These are phyloP conservation scores for Chrysosporium queenslandicum DNA, from an alignment of 2,329 filamentous ascomycete genomes.

Conservation along the genomic window DNA sequence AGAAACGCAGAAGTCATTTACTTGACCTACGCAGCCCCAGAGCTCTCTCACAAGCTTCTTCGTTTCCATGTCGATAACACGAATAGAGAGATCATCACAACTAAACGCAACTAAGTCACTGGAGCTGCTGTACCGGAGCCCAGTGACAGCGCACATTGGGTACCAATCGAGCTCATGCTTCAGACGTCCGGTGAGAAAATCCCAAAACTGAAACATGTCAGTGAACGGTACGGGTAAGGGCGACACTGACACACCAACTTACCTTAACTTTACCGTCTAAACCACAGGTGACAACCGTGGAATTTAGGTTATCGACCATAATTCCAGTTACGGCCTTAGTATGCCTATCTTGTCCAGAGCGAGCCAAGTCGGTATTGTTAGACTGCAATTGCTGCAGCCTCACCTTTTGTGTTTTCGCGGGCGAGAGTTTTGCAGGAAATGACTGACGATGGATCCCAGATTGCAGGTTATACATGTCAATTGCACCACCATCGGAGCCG, in stretches of 20 bases:
- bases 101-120: slow-evolving; percentile 81
- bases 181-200: slow-evolving; percentile 73
- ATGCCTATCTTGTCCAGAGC: slow-evolving; percentile 58
- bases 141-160: slow-evolving; percentile 63
- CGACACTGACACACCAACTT: slow-evolving; percentile 10
- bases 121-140: slow-evolving; percentile 67
- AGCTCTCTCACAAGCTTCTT: slow-evolving; percentile 86
- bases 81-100: slow-evolving; percentile 79
- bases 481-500: slow-evolving; percentile 68
- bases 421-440: slow-evolving; percentile 71
- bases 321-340: slow-evolving; percentile 74
- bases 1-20: slow-evolving; percentile 81
- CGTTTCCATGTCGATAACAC: slow-evolving; percentile 82
- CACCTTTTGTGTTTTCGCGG: slow-evolving; percentile 65
- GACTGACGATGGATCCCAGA: slow-evolving; percentile 80
- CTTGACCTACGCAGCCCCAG: slow-evolving; percentile 63
- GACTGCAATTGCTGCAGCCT: slow-evolving; percentile 54
- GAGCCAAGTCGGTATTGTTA: slow-evolving; percentile 45
- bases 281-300: slow-evolving; percentile 72
- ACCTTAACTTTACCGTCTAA: slow-evolving; percentile 81
- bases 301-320: slow-evolving; percentile 80
- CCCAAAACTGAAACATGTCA: slow-evolving; percentile 59
- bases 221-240: background rate
- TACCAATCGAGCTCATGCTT: slow-evolving; percentile 76
- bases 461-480: slow-evolving; percentile 96